Conservation (phyloP, 2,329 filamentous ascomycete genomes). For the Neonectria magnoliae region DNA sequence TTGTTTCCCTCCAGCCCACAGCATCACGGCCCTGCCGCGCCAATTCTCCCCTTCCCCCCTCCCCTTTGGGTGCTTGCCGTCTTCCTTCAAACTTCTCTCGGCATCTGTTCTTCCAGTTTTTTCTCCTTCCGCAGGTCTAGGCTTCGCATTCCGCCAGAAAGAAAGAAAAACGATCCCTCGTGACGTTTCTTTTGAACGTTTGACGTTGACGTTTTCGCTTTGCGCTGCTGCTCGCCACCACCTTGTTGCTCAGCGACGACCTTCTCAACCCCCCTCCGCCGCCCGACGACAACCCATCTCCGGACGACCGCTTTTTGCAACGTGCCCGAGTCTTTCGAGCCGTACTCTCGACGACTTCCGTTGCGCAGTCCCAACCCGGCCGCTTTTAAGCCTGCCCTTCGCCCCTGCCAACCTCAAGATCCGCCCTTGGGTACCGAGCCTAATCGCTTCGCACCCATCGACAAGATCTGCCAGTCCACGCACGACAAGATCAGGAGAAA, state of each 20-base stretch:
- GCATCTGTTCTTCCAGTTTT: constrained; percentile 50
- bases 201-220: constrained; percentile 12
- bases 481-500: constrained; percentile 29
- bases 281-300: constrained; percentile 17
- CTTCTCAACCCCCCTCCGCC: constrained; percentile 16
- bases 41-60: constrained; percentile 49
- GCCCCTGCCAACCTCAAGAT: constrained; percentile 10
- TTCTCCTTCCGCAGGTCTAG: constrained; percentile 38
- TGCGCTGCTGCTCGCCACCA: constrained; percentile 30
- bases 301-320: constrained; percentile 23
- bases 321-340: constrained; percentile 19
- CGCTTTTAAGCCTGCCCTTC: not conserved
- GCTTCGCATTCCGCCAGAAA: constrained; percentile 34
- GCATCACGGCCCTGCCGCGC: constrained; percentile 56
- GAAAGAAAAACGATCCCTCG: constrained; percentile 34
- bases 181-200: constrained; percentile 20
- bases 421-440: constrained; percentile 1
- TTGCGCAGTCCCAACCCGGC: constrained; percentile 13
- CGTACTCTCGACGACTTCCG: constrained; percentile 14
- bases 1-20: constrained; percentile 44
- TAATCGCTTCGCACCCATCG: constrained; percentile 14
- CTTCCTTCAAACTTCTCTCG: constrained; percentile 48
- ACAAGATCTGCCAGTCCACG: constrained; percentile 13
- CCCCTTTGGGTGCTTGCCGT: constrained; percentile 53
- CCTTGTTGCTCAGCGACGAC: constrained; percentile 33